Conservation (phyloP, 352 stramenopile genomes). For the Pythium aquatile region DNA sequence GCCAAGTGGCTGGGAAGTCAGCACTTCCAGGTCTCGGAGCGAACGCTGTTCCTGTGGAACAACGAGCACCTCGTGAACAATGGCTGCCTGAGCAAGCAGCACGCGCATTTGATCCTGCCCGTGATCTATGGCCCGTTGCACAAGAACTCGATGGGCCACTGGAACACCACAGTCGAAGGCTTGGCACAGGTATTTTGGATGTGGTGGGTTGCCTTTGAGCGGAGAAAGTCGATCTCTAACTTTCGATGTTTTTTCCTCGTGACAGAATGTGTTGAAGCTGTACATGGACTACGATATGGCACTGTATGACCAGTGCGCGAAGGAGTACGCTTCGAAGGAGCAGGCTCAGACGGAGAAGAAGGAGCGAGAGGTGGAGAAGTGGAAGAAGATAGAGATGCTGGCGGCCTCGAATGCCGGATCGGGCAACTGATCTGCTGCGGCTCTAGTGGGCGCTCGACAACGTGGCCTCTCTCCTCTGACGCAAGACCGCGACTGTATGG, state of each 20-base stretch:
- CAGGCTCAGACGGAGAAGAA: conserved; percentile 65
- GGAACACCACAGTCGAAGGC: conserved; percentile 95
- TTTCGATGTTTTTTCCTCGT: conserved; percentile 9
- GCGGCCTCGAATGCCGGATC: conserved; percentile 69
- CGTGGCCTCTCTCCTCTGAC: conserved; percentile 1
- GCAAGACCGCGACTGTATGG: background rate
- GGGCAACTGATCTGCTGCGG: conserved; percentile 20
- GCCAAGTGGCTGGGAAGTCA: conserved; percentile 89
- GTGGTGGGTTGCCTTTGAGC: background rate
- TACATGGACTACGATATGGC: conserved; percentile 92
- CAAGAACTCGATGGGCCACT: conserved; percentile 92
- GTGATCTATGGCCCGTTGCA: conserved; percentile 93
- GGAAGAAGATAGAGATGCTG: conserved; percentile 92
- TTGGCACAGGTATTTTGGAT: conserved; percentile 58
- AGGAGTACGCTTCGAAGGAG: conserved; percentile 81
- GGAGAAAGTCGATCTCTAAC: background rate
- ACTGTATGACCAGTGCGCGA: conserved; percentile 91
- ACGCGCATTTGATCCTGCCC: conserved; percentile 92
- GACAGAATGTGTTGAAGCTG: conserved; percentile 68
- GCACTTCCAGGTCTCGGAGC: conserved; percentile 96
- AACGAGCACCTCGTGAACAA: conserved; percentile 97
- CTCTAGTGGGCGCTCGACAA: conserved; percentile 18
- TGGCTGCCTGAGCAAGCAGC: conserved; percentile 91
- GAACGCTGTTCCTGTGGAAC: conserved; percentile 98
- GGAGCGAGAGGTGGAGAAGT: conserved; percentile 87